Conservation (phyloP, 2,329 filamentous ascomycete genomes). For the Blumeriella jaapii region DNA sequence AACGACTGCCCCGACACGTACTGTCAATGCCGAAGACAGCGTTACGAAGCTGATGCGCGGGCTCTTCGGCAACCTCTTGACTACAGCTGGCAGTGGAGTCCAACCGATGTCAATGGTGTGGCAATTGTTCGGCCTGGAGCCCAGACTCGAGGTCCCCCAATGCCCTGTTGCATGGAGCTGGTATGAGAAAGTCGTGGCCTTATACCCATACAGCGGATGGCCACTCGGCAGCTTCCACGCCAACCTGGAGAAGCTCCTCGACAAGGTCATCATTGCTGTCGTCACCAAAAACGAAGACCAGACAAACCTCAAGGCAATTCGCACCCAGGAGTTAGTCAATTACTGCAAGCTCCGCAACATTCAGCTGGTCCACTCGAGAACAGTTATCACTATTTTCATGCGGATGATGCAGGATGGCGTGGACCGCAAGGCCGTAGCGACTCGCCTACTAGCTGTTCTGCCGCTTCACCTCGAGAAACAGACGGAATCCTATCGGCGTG, state of each 20-base stretch:
- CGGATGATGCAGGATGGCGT: constrained; percentile 9
- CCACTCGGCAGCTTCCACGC: constrained; percentile 12
- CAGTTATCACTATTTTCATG: constrained; percentile 16
- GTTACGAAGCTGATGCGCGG: constrained; percentile 24
- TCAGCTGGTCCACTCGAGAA: constrained; percentile 17
- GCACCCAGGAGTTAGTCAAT: constrained; percentile 8
- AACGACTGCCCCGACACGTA: constrained; percentile 7
- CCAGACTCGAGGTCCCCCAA: constrained; percentile 14
- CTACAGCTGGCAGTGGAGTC: constrained; percentile 21
- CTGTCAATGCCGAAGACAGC: constrained; percentile 16
- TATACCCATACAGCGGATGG: constrained; percentile 19
- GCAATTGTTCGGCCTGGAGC: constrained; percentile 15
- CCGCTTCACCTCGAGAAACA: constrained; percentile 11
- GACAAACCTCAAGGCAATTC: constrained; percentile 8
- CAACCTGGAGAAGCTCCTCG: constrained; percentile 18
- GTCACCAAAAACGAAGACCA: constrained; percentile 16
- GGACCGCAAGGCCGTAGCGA: constrained; percentile 7
- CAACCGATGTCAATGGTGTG: constrained; percentile 19
- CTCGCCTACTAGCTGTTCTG: constrained; percentile 10
- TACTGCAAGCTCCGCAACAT: constrained; percentile 19
- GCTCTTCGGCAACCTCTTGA: constrained; percentile 23
- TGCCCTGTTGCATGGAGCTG: constrained; percentile 14
- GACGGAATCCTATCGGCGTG: constrained; percentile 11
- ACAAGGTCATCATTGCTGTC: constrained; percentile 14
- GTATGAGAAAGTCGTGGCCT: constrained; percentile 16